Percentiles rank a stretch among this genome's conserved stretches.
Evolutionary conservation across 2,329 filamentous ascomycete genomes (phyloP).

Genomic region (Magnaporthales sp.): DNA sequence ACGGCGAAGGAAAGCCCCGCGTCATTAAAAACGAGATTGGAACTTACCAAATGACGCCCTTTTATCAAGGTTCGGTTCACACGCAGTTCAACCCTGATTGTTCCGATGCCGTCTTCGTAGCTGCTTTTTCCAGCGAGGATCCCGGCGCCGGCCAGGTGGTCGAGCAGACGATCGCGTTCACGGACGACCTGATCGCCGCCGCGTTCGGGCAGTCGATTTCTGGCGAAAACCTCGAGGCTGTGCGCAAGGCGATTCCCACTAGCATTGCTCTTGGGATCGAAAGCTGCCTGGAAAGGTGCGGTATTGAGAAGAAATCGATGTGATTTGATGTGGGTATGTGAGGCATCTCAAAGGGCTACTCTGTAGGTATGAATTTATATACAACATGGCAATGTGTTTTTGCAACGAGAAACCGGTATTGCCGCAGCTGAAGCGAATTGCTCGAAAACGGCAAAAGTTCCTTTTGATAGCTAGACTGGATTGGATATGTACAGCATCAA

Average conservation of each 20-base stretch:
- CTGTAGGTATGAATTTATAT: background rate
- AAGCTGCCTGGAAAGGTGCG: conserved; percentile 10
- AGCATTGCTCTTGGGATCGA: conserved; percentile 11
- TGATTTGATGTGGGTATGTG: background rate
- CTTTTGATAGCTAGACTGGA: background rate
- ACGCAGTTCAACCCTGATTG: conserved; percentile 49
- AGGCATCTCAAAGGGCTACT: background rate
- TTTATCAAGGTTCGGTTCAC: conserved; percentile 46
- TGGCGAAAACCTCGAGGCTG: conserved; percentile 24
- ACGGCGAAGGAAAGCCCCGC: conserved; percentile 27
- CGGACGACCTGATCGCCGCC: conserved; percentile 34
- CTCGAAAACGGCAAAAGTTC: background rate
- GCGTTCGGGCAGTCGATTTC: conserved; percentile 35
- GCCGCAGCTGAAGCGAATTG: background rate
- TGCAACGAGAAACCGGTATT: background rate
- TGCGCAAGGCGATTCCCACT: conserved; percentile 10
- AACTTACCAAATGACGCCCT: conserved; percentile 40
- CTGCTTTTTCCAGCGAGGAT: conserved; percentile 40
- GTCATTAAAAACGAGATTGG: conserved; percentile 25
- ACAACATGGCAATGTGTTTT: background rate
- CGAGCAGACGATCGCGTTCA: conserved; percentile 39
- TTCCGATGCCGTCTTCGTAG: conserved; percentile 38
- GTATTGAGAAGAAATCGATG: background rate
- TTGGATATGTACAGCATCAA: background rate
- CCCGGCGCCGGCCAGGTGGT: conserved; percentile 41